phyloP scores from a whole-genome alignment of 1,284 basidiomycete genomes.

The Cryptococcus sp. region DNA sequence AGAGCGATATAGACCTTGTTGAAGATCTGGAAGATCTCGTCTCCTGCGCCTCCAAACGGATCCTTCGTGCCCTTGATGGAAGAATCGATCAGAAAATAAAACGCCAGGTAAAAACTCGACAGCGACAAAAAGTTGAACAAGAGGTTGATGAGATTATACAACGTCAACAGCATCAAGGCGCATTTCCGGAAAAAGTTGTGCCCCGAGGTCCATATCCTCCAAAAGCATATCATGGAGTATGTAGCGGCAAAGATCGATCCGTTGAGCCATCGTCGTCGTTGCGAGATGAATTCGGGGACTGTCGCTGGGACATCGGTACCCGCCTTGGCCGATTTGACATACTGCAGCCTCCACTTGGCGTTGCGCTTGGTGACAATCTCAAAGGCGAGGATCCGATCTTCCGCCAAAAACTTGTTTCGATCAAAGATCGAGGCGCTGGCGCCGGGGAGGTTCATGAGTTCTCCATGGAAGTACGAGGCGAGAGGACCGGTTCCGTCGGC shows the following conservation, averaged over 20 bases:
- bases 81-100: conserved; percentile 63
- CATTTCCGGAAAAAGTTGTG: conserved; percentile 81
- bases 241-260: conserved; percentile 64
- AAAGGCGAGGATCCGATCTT: conserved; percentile 43
- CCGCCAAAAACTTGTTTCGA: conserved; percentile 85
- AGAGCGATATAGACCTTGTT: conserved; percentile 52
- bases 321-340: conserved; percentile 86
- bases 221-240: conserved; percentile 78
- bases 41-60: conserved; percentile 72
- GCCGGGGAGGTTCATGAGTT: conserved; percentile 61
- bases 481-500: conserved; percentile 78
- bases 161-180: conserved; percentile 57
- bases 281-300: conserved; percentile 82
- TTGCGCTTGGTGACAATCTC: conserved; percentile 44
- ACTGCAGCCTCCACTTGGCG: conserved; percentile 61
- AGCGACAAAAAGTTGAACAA: conserved; percentile 59
- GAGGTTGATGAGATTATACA: conserved; percentile 43
- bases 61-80: conserved; percentile 52
- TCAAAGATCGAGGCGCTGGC: conserved; percentile 49
- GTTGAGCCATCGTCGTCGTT: conserved; percentile 84
- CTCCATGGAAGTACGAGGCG: conserved; percentile 86
- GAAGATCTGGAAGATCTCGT: conserved; percentile 71
- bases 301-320: conserved; percentile 71
- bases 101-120: conserved; percentile 55
- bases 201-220: conserved; percentile 82